Base-by-base conservation (phyloP, 768 basidiomycete genomes). In the Auriscalpium vulgare region DNA sequence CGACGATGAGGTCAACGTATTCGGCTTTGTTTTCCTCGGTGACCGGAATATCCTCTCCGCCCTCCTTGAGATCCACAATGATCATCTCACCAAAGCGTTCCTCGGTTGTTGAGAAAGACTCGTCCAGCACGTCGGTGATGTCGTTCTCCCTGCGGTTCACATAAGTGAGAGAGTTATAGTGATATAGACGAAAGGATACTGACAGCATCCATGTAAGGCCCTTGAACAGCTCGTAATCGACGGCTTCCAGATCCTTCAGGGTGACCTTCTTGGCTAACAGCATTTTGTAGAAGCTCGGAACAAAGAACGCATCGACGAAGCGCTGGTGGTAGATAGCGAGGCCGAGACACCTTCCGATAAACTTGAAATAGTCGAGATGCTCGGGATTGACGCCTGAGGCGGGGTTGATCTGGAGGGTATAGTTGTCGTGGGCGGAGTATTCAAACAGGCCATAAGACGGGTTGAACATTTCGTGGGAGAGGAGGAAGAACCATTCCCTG, bases 401-500 rank as follows among this genome's bases (percentile, higher is more conserved):
- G 34, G 85, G 84, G 60, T 89, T 90, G 67, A 90, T 87, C 69
- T 88, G 85, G 4, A 90, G 77, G 0, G 87, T 88, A 63, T 88
- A 89, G 62, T 87, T 86, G 73, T 90, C 88, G 63, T 84, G 83
- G 4, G 85, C 77, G 0, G 87, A 88, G 63, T 90, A 91, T 66
- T 89, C 84, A 63, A 89, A 89, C 37, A 89, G 69, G n/a, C 88
- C 87, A 56, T 89, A 89, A 52, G 82, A 84, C 19, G 88, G 87
- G 64, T 89, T 83, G 72, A 91, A 90, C 62, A 91, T 85, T 63
- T 89, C 85, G 56, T 88, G 88, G 1, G 87, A 90, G 48, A 91
- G 74, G 3, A 90, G 72, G 80, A 91, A 89, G 74, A 91, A 89
- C 87, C 88, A 91, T 71, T 90, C 88, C 68, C 88, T 89, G 58